Conservation (phyloP, 495 filamentous ascomycete genomes). For the Hypoxylon perforatum region DNA sequence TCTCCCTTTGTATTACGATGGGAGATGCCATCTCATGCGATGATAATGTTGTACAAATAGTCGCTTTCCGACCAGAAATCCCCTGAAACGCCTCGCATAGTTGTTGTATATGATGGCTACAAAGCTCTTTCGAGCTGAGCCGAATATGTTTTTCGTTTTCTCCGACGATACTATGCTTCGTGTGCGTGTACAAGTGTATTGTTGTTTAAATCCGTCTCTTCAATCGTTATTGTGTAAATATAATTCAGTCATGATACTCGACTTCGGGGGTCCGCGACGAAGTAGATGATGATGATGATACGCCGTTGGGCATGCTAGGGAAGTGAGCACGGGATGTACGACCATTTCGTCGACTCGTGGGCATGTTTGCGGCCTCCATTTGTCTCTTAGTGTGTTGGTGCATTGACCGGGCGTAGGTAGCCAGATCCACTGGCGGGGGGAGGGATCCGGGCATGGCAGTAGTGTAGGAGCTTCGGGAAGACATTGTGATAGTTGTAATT, state of each 20-base stretch:
- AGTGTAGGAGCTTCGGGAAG: conserved; percentile 45
- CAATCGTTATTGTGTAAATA: neutral
- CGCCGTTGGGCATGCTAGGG: conserved; percentile 50
- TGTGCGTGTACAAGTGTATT: conserved; percentile 4
- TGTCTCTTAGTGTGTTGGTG: conserved; percentile 63
- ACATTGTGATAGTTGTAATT: conserved; percentile 46
- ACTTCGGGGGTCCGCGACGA: conserved; percentile 24
- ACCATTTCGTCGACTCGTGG: conserved; percentile 31
- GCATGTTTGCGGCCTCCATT: conserved; percentile 57
- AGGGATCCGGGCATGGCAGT: conserved; percentile 49
- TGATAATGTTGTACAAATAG: neutral
- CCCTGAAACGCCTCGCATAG: neutral
- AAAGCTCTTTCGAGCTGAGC: conserved; percentile 16
- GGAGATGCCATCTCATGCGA: neutral
- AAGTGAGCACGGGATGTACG: conserved; percentile 32
- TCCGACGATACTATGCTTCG: neutral
- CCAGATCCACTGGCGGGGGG: conserved; percentile 55
- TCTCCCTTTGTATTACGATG: neutral
- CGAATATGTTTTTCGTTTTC: neutral
- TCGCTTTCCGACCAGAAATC: neutral
- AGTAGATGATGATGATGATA: conserved; percentile 25
- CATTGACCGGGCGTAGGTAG: conserved; percentile 60
- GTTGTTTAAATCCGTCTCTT: neutral
- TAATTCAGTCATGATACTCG: conserved; percentile 39
- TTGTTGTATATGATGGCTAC: conserved; percentile 13